Conservation (phyloP, 2,329 filamentous ascomycete genomes). For the Immersiporthe knoxdaviesiana region DNA sequence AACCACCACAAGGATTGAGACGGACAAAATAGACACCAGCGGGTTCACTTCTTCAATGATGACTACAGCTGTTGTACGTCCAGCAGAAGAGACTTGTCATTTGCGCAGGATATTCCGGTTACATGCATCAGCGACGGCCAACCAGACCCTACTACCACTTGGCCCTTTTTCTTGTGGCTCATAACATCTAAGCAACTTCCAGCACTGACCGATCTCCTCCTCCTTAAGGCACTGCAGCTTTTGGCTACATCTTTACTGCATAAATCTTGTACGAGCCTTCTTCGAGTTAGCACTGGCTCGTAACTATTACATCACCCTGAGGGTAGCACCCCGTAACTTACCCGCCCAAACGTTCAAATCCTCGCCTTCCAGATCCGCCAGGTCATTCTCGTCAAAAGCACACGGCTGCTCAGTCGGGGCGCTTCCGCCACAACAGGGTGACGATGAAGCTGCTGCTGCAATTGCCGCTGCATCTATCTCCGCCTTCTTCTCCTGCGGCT, state of each 20-base stretch:
- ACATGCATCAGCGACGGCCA: neutral
- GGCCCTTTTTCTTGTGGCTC: no score
- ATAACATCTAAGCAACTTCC: neutral
- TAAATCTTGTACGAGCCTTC: slow-evolving; percentile 55
- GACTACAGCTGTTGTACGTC: neutral
- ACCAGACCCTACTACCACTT: no score
- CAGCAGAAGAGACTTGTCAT: neutral
- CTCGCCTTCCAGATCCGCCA: slow-evolving; percentile 34
- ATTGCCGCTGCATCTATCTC: slow-evolving; percentile 28
- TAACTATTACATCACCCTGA: slow-evolving; percentile 2
- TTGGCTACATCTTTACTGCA: slow-evolving; percentile 46
- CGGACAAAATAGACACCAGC: no score
- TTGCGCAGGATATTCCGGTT: neutral
- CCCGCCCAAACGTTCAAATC: slow-evolving; percentile 57
- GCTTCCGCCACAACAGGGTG: slow-evolving; percentile 19
- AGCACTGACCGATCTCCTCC: neutral
- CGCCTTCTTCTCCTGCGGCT: slow-evolving; percentile 32
- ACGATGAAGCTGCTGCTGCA: slow-evolving; percentile 18
- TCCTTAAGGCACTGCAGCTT: neutral
- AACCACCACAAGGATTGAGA: no score
- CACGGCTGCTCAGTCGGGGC: slow-evolving; percentile 32
- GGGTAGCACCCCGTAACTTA: slow-evolving; percentile 37
- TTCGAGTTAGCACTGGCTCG: slow-evolving; percentile 8
- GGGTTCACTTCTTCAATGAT: no score
- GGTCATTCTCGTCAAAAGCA: slow-evolving; percentile 26